Evolutionary conservation across 345 rosid genomes (phyloP).

Genomic region (Pseudoturritis turrita): DNA sequence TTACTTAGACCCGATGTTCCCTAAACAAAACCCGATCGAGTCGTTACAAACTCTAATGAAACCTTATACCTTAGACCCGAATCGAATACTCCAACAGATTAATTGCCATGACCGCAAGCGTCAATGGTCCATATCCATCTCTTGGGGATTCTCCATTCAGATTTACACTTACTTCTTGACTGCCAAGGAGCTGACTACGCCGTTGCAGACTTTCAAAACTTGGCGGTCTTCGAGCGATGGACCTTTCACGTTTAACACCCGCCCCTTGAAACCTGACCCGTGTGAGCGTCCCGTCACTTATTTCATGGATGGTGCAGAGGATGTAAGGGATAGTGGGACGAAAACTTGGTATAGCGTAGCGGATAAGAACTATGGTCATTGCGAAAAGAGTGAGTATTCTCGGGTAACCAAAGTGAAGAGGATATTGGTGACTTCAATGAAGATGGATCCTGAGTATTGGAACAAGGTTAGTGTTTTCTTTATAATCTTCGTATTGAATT

Average conservation of each 20-base stretch:
- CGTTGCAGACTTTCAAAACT: slow-evolving; percentile 70
- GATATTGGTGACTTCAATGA: slow-evolving; percentile 50
- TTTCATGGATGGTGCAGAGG: slow-evolving; percentile 48
- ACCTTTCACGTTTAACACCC: slow-evolving; percentile 72
- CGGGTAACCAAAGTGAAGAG: slow-evolving; percentile 37
- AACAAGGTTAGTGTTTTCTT: slow-evolving; percentile 41
- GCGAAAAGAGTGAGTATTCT: slow-evolving; percentile 32
- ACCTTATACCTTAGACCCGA: slow-evolving; percentile 50
- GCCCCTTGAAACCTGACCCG: slow-evolving; percentile 40
- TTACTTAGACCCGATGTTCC: slow-evolving; percentile 50
- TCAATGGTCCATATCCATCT: slow-evolving; percentile 65
- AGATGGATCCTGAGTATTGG: slow-evolving; percentile 61
- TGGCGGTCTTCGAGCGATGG: slow-evolving; percentile 62
- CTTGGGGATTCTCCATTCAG: slow-evolving; percentile 88
- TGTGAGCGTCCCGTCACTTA: slow-evolving; percentile 52
- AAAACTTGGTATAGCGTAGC: slow-evolving; percentile 42
- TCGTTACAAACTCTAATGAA: slow-evolving; percentile 47
- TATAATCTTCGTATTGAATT: not conserved
- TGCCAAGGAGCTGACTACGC: slow-evolving; percentile 42
- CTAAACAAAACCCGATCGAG: slow-evolving; percentile 38
- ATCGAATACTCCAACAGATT: slow-evolving; percentile 63
- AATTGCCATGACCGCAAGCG: slow-evolving; percentile 52
- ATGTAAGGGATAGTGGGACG: slow-evolving; percentile 45
- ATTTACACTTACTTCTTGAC: slow-evolving; percentile 44
- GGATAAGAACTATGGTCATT: slow-evolving; percentile 30